Evolutionary conservation across 306 rosid species (phyloP), one percentile per base, ranked within the genome.

Genomic region (Geum urbanum): DNA sequence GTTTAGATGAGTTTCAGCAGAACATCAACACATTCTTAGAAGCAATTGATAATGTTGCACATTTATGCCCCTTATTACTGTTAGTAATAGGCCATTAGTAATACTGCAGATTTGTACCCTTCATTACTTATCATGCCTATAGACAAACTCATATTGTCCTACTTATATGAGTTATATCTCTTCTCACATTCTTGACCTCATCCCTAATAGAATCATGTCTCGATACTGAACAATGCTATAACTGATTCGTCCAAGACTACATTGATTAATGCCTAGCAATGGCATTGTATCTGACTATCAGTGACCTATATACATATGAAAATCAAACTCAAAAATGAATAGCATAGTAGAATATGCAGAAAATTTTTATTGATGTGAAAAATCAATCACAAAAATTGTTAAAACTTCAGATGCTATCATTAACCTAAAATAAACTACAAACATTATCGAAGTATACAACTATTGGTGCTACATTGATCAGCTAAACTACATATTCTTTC

Each of bases 11-110:
- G 51, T n/a, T 66, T 51, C 68, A 18, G 5, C 54, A 15, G 18
- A 45, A 45, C 20, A 65, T n/a, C 53, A 44, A 74, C 18, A 59
- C 41, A 50, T 49, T 52, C 35, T 32, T 55, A 45, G 37, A 50
- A 1, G 18, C 4, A 13, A 32, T 24, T 47, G 8, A 1, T 19
- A 24, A 48, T 24, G 4, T 51, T 51, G 37, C 8, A 51, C 9
- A 51, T 51, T n/a, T 11, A 13, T 67, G 58, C 61, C 18, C 7
- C 20, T 51, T 2, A 18, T 41, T 51, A 2, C 13, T 18, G 9
- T 66, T 11, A 32, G 37, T 32, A 2, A 32, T 32, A 32, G 3
- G 37, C 37, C 37, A 32, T 32, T 32, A 32, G 37, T 32, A 32
- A 32, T 3, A 32, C 37, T 32, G 37, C 37, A 32, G 37, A 32